phyloP scores from a whole-genome alignment of 108 stramenopile species.

The Thalassiosira profunda region DNA sequence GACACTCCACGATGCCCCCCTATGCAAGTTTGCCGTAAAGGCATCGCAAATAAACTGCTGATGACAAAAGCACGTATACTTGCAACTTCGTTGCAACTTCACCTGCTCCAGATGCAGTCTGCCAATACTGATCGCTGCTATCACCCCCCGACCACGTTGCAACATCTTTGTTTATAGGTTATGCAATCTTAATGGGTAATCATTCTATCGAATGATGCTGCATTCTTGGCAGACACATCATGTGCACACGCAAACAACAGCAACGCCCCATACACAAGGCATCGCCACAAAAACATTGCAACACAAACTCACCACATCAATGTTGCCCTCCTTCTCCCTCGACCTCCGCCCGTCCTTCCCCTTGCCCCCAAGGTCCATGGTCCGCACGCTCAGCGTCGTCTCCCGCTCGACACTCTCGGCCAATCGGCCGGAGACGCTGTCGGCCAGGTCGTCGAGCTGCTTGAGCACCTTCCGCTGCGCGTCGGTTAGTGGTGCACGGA shows the following conservation, averaged over 20 bases:
- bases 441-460: constrained; percentile 20
- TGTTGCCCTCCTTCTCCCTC: background rate
- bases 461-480: constrained; percentile 6
- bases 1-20: background rate
- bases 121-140: too few species aligned
- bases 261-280: background rate
- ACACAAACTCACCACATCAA: constrained; percentile 24
- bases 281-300: background rate
- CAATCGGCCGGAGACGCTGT: constrained; percentile 19
- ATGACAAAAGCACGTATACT: too few species aligned
- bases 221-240: background rate
- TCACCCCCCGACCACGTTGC: too few species aligned
- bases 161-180: too few species aligned
- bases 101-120: too few species aligned
- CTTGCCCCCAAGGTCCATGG: background rate
- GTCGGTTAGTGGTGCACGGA: constrained; percentile 2
- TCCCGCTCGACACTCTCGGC: too few species aligned
- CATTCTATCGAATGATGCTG: too few species aligned
- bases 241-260: background rate
- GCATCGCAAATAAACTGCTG: too few species aligned
- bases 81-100: too few species aligned
- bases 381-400: too few species aligned
- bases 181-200: too few species aligned
- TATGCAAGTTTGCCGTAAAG: too few species aligned
- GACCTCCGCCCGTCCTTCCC: constrained; percentile 6